phyloP scores from a whole-genome alignment of 2,329 filamentous ascomycete genomes.

The Paecilomyces sp. region DNA sequence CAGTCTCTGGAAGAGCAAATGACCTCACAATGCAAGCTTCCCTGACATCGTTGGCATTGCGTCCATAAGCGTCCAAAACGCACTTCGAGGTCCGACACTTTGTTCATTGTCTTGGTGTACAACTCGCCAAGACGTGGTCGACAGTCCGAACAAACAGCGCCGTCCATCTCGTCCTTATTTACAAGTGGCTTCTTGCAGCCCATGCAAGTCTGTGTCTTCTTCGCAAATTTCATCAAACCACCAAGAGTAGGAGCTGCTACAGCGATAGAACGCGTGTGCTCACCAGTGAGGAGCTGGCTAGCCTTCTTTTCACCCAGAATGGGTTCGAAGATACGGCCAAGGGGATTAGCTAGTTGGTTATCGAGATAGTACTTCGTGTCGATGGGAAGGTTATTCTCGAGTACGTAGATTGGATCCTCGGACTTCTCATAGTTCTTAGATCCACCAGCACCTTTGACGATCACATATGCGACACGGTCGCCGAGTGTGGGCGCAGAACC shows the following conservation, averaged over 20 bases:
- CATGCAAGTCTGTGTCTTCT: slow-evolving; percentile 97
- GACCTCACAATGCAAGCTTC: slow-evolving; percentile 95
- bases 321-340: slow-evolving; percentile 93
- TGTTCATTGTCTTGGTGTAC: slow-evolving; percentile 83
- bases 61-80: slow-evolving; percentile 92
- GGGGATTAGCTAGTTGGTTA: slow-evolving; percentile 92
- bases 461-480: slow-evolving; percentile 96
- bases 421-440: slow-evolving; percentile 96
- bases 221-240: slow-evolving; percentile 96
- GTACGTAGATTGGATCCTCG: slow-evolving; percentile 92
- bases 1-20: slow-evolving; percentile 96
- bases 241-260: slow-evolving; percentile 87
- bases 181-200: slow-evolving; percentile 95
- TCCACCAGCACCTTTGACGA: slow-evolving; percentile 82
- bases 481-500: slow-evolving; percentile 88
- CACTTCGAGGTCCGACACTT: slow-evolving; percentile 87
- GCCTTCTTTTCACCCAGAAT: slow-evolving; percentile 93
- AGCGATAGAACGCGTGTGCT: slow-evolving; percentile 89
- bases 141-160: slow-evolving; percentile 85
- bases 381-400: slow-evolving; percentile 96
- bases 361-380: slow-evolving; percentile 98
- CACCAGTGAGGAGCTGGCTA: slow-evolving; percentile 75
- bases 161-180: slow-evolving; percentile 68
- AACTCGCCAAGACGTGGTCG: slow-evolving; percentile 79
- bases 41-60: slow-evolving; percentile 95